Evolutionary conservation across 345 rosid genomes (phyloP), one percentile per base, ranked within the genome.

Genomic region (Dipteronia dyeriana): DNA sequence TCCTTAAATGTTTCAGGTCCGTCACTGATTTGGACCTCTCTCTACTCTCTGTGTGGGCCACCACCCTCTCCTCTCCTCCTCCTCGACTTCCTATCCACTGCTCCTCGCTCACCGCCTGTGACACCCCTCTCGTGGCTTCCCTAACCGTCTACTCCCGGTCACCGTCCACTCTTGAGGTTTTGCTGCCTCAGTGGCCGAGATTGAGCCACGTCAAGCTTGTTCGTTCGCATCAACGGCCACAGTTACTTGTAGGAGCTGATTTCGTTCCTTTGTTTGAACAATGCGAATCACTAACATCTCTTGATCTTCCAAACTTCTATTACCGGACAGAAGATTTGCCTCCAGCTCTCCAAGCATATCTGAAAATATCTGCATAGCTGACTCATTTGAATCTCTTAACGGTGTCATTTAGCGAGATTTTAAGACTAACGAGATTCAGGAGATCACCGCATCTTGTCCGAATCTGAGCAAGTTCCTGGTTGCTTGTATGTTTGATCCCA

Each of bases 301-400:
- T 96, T 1, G 97, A 91, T 79, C 87, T 94, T 60, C 92, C 99
- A 9, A 76, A 39, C 38, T 96, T 96, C 75, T 96, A 92, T 73
- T 91, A 88, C 91, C 94, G 92, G 97, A 88, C 97, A 1, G 99
- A 96, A 72, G 98, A 96, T 68, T 79, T 96, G 5, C 97, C 97
- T 38, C 94, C 95, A 31, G 97, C 84, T 43, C 90, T 96, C 39
- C 90, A 79, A 67, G 82, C 79, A 0, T 84, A 80, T 68, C 86
- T 93, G 9, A 70, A 73, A 4, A 83, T 83, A 4, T 85, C 97
- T 3, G 82, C 78, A 7, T 77, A 81, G 13, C 86, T 96, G 47
- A 76, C 80, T 0, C 80, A 81, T 14, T 79, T 96, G 71, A 86
- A 96, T 91, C 88, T 96, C 0, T 79, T 94, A 13, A 92, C 97